These are phyloP conservation scores for Ceriops zippeliana DNA, from an alignment of 345 rosid genomes.

Conservation along the genomic window DNA sequence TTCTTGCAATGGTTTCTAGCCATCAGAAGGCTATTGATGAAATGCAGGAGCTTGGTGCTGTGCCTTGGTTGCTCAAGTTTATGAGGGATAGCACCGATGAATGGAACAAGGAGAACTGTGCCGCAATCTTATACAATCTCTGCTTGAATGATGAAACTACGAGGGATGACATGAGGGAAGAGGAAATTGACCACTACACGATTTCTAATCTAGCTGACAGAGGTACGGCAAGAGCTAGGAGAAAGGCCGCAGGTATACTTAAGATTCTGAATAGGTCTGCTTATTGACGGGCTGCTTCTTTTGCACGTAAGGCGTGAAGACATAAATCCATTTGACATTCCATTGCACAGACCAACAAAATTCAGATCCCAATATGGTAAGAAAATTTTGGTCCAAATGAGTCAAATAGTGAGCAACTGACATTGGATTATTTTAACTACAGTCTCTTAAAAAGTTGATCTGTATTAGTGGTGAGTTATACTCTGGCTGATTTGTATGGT, in stretches of 20 bases:
- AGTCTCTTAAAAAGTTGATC: background rate
- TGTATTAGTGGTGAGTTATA: background rate
- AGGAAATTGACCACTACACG: conserved; percentile 39
- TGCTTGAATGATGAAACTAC: conserved; percentile 27
- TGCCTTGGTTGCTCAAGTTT: conserved; percentile 41
- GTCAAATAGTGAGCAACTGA: background rate
- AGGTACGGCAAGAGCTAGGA: conserved; percentile 49
- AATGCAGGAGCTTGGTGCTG: conserved; percentile 38
- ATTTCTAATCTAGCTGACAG: conserved; percentile 35
- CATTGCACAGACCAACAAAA: conserved; percentile 7
- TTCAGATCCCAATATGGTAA: background rate
- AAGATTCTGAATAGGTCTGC: conserved; percentile 22
- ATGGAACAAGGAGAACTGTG: conserved; percentile 45
- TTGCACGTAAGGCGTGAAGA: conserved; percentile 20
- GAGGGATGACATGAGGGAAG: conserved; percentile 24
- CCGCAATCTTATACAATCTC: conserved; percentile 38
- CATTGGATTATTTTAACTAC: background rate
- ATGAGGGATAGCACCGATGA: conserved; percentile 33
- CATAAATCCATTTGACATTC: background rate
- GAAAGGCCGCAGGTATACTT: conserved; percentile 49
- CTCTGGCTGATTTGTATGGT: background rate
- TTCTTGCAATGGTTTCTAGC: conserved; percentile 41
- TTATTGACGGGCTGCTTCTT: conserved; percentile 10
- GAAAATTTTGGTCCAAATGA: conserved; percentile 12
- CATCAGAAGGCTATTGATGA: conserved; percentile 36